Evolutionary conservation across 2,329 filamentous ascomycete genomes (phyloP), one percentile per base, ranked within the genome.

Genomic region (Blastomyces silverae): DNA sequence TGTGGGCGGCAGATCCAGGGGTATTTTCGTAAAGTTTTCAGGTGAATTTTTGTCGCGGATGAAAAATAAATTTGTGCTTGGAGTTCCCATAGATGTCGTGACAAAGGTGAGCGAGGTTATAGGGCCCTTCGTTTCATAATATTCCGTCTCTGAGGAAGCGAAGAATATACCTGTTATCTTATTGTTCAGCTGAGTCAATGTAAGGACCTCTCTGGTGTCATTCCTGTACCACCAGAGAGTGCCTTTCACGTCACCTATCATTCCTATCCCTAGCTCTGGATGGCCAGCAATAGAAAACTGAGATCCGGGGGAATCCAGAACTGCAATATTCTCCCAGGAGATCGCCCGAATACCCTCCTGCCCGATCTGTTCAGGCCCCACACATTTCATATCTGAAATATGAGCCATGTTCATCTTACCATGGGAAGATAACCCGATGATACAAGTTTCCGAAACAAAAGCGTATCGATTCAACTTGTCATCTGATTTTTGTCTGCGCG

Each of bases 1-100:
- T 4, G 76, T 78, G 2, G 77, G 69, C 5, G 81, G 79, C 6
- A 80, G 42, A 71, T 66, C 59, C 65, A 78, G 64, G 10, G 67
- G 87, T 91, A 75, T 95, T 91, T 76, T 93, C 11, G 31, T 60
- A 37, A 63, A 44, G 48, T 53, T 8, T n/a, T 44, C 50, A 6
- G 62, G 60, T n/a, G 46, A 63, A 42, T 59, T 56, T 42, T 28
- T 34, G 52, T 56, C 11, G 4, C 34, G 28, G n/a, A 67, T 37
- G 8, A 65, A 60, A 34, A 67, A 64, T 22, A 66, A 55, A 60
- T 64, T 46, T 25, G 63, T 57, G 44, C 22, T 37, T 6, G 56
- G 44, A 48, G 44, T 64, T 17, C 59, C 60, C 39, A 67, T 37
- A 39, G 48, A 66, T 46, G 31, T 59, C 1, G 65, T 63, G 44